Evolutionary conservation across 2,329 filamentous ascomycete genomes (phyloP), one percentile per base, ranked within the genome.

Genomic region (Cercospora nicotianae): DNA sequence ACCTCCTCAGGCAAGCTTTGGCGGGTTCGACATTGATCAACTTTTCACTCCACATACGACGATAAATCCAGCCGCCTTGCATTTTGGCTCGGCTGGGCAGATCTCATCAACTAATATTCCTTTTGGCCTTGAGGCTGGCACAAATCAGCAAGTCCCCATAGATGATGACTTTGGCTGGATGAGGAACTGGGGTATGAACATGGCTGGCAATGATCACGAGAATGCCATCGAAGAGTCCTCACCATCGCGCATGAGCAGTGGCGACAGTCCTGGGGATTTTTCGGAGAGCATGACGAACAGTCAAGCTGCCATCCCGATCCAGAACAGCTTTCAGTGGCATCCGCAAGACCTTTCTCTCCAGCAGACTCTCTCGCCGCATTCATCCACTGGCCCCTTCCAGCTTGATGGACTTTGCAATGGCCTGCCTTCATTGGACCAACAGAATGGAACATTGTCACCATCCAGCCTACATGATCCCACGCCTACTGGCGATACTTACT

Each of bases 181-280:
- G 81, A 90, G 90, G 67, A 91, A 91, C 23, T 91, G 96, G 77
- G 92, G 95, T 71, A 88, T 90, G 75, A 88, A 91, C 57, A 87
- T 94, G 84, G 86, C 75, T 76, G 55, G 51, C 33, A 69, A 79
- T 77, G 72, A 72, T 85, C 64, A 74, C 74, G 87, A 86, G 66
- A 91, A 90, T 75, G 93, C 92, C 30, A 87, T 97, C 64, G 94
- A 97, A 75, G 93, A 91, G 67, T 98, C 95, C 10, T 98, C 95
- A 13, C 95, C 95, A 16, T 98, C 95, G 8, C 93, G 93, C 58
- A 94, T 98, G 79, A 98, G 94, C 82, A 98, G 94, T 81, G 96
- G 92, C 53, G 92, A 92, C 67, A 98, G 94, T 80, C 94, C 96
- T 77, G 94, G 91, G 78, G 92, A 90, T 61, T 91, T 94, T 79